Conservation (phyloP, 129 eudicot species). For the Centrapalus pauciflorus region DNA sequence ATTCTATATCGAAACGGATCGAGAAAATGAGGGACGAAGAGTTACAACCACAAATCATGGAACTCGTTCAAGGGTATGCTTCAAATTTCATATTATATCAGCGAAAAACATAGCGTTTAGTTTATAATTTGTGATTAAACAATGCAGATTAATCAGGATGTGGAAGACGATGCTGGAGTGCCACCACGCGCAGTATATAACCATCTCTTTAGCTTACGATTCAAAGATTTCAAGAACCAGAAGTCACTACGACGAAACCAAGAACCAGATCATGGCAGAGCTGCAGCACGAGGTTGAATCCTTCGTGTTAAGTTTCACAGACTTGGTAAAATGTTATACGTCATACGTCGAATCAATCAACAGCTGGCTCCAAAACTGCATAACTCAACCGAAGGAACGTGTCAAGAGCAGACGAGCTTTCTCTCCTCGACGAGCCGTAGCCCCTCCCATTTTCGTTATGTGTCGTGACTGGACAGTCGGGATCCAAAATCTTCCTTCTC, state of each 20-base stretch:
- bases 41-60: slow-evolving; percentile 78
- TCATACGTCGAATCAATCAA: slow-evolving; percentile 74
- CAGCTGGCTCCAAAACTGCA: slow-evolving; percentile 88
- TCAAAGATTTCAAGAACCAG: slow-evolving; percentile 25
- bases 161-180: slow-evolving; percentile 94
- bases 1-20: slow-evolving; percentile 80
- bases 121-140: not conserved
- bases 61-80: slow-evolving; percentile 80
- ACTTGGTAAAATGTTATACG: slow-evolving; percentile 58
- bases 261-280: slow-evolving; percentile 46
- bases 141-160: slow-evolving; percentile 74
- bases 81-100: not conserved
- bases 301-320: slow-evolving; percentile 68
- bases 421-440: slow-evolving; percentile 70
- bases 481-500: slow-evolving; percentile 51
- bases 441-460: slow-evolving; percentile 74
- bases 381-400: slow-evolving; percentile 57
- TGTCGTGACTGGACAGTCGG: slow-evolving; percentile 77
- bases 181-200: slow-evolving; percentile 75
- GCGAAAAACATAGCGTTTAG: not conserved
- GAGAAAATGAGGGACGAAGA: slow-evolving; percentile 95
- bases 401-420: slow-evolving; percentile 58
- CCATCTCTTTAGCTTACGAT: slow-evolving; percentile 68
- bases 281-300: slow-evolving; percentile 66
- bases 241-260: slow-evolving; percentile 37